Evolutionary conservation across 2,329 filamentous ascomycete species (phyloP), one percentile per base, ranked within the genome.

Genomic region (Claviceps sp.): DNA sequence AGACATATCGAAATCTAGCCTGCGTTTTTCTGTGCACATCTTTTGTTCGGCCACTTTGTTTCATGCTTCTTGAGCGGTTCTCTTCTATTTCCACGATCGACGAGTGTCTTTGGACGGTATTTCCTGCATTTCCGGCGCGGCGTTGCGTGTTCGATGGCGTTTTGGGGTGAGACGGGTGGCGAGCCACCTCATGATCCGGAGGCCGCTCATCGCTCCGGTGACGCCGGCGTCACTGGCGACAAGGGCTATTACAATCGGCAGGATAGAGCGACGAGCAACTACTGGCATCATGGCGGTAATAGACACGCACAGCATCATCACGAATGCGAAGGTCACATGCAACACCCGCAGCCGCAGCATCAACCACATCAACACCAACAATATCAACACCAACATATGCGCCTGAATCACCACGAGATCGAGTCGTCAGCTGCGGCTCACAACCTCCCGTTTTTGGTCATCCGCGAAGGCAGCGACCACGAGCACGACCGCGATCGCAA

Each of bases 381-480:
- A 14, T 37, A 11, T n/a, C 46, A 40, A 11, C 47, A 6, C 18
- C 16, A 41, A n/a, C 37, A 20, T 4, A 18, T 24, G 8, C 45
- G 34, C 9, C 42, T 26, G 5, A 37, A 37, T 20, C 41, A 50
- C 11, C 47, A 37, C 22, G 22, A 26, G n/a, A 37, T 37, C 20
- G 59, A 61, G 34, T 64, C 66, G 37, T 64, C 65, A 8, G 55
- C 66, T 14, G 60, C 63, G 14, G 58, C 63, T 34, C 63, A 62
- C 42, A 67, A 66, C 47, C 48, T 56, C 55, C 62, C 67, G 18
- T 70, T 71, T 56, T 59, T 70, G 22, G 64, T 71, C 37, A 70
- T 71, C 47, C 66, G 65, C 26, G 67, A 71, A 54, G 61, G 62
- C 52, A 57, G 53, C 49, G 54, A 50, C 51, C 50, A 51, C 41